phyloP scores from a whole-genome alignment of 1,139 yeast species.

The Arxiozyma bovina region DNA sequence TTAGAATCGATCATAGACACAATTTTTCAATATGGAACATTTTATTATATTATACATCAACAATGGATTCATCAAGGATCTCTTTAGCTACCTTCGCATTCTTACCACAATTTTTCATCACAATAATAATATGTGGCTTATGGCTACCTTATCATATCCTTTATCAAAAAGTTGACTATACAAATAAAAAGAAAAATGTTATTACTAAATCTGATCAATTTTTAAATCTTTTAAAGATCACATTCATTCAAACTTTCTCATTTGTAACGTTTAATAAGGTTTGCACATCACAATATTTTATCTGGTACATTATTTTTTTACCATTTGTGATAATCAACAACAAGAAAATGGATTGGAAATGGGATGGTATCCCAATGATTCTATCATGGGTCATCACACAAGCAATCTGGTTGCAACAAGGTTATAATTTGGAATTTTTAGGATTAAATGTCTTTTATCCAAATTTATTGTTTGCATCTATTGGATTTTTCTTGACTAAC shows the following conservation, averaged over 20 bases:
- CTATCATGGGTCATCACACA: slow-evolving; percentile 63
- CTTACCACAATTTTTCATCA: slow-evolving; percentile 63
- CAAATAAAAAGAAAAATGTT: neutral
- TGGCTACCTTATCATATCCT: neutral
- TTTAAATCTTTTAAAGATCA: slow-evolving; percentile 38
- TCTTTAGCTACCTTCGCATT: slow-evolving; percentile 50
- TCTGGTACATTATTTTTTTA: slow-evolving; percentile 81
- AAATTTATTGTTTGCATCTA: slow-evolving; percentile 50
- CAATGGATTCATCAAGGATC: slow-evolving; percentile 20
- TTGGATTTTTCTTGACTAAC: slow-evolving; percentile 61
- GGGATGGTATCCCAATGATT: slow-evolving; percentile 36
- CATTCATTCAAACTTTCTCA: slow-evolving; percentile 82
- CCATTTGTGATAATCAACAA: slow-evolving; percentile 57
- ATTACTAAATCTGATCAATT: neutral
- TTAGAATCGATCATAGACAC: slow-evolving; percentile 85
- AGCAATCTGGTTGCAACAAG: slow-evolving; percentile 69
- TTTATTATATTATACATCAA: slow-evolving; percentile 58
- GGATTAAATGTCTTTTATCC: slow-evolving; percentile 62
- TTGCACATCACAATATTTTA: slow-evolving; percentile 86
- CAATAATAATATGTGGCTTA: slow-evolving; percentile 9
- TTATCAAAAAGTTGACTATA: neutral
- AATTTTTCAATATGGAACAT: slow-evolving; percentile 85
- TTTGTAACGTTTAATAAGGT: slow-evolving; percentile 91
- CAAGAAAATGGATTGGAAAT: slow-evolving; percentile 15
- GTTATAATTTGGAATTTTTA: slow-evolving; percentile 71